Evolutionary conservation across 352 stramenopile genomes (phyloP).

Genomic region (Phytophthora agathidicida): DNA sequence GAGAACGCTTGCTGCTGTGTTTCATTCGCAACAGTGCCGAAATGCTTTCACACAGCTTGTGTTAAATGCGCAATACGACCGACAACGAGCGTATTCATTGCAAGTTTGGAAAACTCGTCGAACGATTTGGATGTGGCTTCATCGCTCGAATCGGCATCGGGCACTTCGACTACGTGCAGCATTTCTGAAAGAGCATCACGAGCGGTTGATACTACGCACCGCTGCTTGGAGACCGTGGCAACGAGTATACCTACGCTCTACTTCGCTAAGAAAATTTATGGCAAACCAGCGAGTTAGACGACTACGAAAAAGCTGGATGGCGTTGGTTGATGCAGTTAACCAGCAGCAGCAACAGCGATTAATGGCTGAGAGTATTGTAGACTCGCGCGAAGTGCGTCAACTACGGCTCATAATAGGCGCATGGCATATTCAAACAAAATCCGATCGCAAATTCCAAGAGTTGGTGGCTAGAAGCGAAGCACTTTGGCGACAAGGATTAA

Average conservation of each 20-base stretch:
- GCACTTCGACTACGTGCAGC: conserved; percentile 17
- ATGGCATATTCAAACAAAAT: conserved; percentile 11
- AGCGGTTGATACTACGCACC: conserved; percentile 14
- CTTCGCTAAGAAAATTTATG: conserved; percentile 1
- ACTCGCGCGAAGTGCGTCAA: conserved; percentile 9
- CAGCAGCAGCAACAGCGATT: conserved; percentile 9
- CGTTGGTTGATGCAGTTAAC: conserved; percentile 16
- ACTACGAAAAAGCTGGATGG: conserved; percentile 16
- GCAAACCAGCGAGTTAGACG: background rate
- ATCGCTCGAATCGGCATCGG: conserved; percentile 16
- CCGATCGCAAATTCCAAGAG: background rate
- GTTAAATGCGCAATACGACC: background rate
- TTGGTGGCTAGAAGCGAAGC: background rate
- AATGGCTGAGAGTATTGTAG: conserved; percentile 7
- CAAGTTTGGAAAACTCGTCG: conserved; percentile 24
- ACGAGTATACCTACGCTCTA: conserved; percentile 1
- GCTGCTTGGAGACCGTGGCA: conserved; percentile 21
- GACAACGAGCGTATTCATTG: conserved; percentile 8
- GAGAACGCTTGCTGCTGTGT: conserved; percentile 8
- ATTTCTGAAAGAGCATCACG: conserved; percentile 29
- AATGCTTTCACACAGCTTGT: conserved; percentile 14
- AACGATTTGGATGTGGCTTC: conserved; percentile 29
- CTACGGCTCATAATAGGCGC: background rate
- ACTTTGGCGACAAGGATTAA: conserved; percentile 6
- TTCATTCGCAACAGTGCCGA: conserved; percentile 16